A percentile compares a stretch with the other conserved stretches of the same genome.
phyloP scores from a whole-genome alignment of 2,329 filamentous ascomycete species.

The Botrytis aclada region DNA sequence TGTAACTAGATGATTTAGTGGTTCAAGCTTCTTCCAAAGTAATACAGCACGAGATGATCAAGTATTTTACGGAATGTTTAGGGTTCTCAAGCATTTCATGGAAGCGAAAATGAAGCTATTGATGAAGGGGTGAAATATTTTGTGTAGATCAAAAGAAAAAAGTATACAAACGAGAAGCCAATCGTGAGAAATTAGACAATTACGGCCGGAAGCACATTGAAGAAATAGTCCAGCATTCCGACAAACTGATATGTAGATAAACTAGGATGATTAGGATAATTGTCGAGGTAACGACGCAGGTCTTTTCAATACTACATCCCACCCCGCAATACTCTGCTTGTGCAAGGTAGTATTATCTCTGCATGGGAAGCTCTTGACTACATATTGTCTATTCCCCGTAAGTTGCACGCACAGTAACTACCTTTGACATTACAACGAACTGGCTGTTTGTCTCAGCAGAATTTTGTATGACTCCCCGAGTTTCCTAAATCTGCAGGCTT shows the following conservation, averaged over 20 bases:
- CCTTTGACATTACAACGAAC: neutral
- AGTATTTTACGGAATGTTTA: neutral
- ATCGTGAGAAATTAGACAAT: neutral
- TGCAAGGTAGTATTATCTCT: neutral
- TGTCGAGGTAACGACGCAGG: neutral
- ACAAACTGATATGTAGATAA: neutral
- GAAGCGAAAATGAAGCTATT: neutral
- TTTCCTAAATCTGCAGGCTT: neutral
- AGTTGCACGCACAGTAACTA: neutral
- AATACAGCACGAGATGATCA: slow-evolving; percentile 3
- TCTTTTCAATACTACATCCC: neutral
- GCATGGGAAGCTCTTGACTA: slow-evolving; percentile 4
- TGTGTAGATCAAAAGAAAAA: neutral
- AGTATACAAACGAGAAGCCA: neutral
- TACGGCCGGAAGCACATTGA: neutral
- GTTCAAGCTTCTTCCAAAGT: neutral
- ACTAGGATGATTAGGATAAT: slow-evolving; percentile 9
- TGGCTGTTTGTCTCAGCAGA: neutral
- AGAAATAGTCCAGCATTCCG: neutral
- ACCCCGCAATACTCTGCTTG: slow-evolving; percentile 15
- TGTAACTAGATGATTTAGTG: neutral
- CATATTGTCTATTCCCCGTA: neutral
- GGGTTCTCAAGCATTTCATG: neutral
- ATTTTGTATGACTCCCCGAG: neutral
- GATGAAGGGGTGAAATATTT: neutral